A percentile compares a stretch with the other conserved stretches of the same genome.
Evolutionary conservation across 2,329 filamentous ascomycete species (phyloP).

Genomic region (Chrysoporthe deuterocubensis): DNA sequence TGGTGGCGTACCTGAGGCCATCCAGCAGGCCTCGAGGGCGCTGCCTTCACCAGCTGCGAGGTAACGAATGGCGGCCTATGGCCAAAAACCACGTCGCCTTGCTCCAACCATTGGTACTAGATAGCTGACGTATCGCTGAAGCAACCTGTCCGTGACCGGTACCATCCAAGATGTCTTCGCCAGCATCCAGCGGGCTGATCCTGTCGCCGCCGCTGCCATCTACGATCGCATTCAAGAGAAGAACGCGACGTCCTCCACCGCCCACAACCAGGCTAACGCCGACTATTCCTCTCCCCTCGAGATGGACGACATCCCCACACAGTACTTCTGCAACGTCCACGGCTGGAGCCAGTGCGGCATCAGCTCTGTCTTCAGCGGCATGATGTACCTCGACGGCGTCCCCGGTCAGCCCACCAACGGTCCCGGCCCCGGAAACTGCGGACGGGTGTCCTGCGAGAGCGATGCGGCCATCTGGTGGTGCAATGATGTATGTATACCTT

Average conservation of each 20-base stretch:
- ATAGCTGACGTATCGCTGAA: neutral
- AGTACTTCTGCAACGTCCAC: neutral
- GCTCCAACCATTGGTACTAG: neutral
- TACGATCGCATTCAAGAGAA: constrained; percentile 20
- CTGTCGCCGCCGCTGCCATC: neutral
- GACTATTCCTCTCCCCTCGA: neutral
- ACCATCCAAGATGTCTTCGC: constrained; percentile 5
- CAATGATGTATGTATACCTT: constrained; percentile 1
- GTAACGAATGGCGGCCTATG: too few species aligned
- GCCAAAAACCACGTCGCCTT: neutral
- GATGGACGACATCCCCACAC: neutral
- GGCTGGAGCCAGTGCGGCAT: constrained; percentile 1
- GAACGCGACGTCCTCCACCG: neutral
- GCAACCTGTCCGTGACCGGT: constrained; percentile 1
- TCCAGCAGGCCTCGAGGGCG: too few species aligned
- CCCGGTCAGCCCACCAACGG: neutral
- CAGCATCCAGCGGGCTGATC: neutral
- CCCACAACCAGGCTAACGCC: neutral
- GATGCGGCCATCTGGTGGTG: constrained; percentile 15
- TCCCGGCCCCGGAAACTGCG: constrained; percentile 10
- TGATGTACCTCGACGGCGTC: neutral
- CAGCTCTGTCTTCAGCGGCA: neutral
- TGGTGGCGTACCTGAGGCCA: too few species aligned
- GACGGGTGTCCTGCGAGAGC: neutral
- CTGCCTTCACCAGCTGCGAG: too few species aligned